Evolutionary conservation across 495 filamentous ascomycete species (phyloP).

Genomic region (Penicillium cosmopolitanum): DNA sequence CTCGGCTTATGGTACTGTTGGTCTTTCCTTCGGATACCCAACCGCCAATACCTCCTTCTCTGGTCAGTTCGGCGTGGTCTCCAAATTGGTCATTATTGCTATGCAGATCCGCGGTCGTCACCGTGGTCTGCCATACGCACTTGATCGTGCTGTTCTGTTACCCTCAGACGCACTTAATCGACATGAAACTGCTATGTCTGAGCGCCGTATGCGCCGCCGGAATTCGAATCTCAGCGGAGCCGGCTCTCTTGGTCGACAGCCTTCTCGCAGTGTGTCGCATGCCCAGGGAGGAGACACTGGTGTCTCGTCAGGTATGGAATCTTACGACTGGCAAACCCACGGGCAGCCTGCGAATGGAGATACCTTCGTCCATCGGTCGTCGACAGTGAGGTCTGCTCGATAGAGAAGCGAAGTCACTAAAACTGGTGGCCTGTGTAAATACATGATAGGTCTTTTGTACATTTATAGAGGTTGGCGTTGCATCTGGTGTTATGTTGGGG

Average conservation of each 20-base stretch:
- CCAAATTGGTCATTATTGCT: slow-evolving; percentile 90
- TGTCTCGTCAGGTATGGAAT: slow-evolving; percentile 33
- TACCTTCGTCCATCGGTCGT: slow-evolving; percentile 32
- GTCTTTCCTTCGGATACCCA: slow-evolving; percentile 82
- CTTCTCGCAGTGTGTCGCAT: slow-evolving; percentile 31
- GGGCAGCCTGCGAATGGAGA: slow-evolving; percentile 22
- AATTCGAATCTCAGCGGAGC: slow-evolving; percentile 55
- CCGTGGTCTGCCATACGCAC: slow-evolving; percentile 86
- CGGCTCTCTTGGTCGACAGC: slow-evolving; percentile 31
- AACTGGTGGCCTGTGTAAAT: not conserved
- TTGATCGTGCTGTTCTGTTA: slow-evolving; percentile 87
- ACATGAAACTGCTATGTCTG: slow-evolving; percentile 65
- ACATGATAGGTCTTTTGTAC: not conserved
- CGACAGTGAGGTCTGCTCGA: slow-evolving; percentile 33
- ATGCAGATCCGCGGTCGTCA: slow-evolving; percentile 94
- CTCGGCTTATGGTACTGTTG: slow-evolving; percentile 93
- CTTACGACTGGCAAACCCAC: slow-evolving; percentile 27
- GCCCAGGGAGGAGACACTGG: slow-evolving; percentile 28
- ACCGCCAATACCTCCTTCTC: slow-evolving; percentile 76
- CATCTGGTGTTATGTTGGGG: not conserved
- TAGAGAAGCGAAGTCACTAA: slow-evolving; percentile 6
- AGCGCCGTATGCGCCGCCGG: slow-evolving; percentile 57
- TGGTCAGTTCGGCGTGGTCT: slow-evolving; percentile 73
- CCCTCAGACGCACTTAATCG: slow-evolving; percentile 76
- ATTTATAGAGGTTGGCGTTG: slow-evolving; percentile 16